phyloP scores from a whole-genome alignment of 1,284 basidiomycete genomes.

The Polyporus tsugae region DNA sequence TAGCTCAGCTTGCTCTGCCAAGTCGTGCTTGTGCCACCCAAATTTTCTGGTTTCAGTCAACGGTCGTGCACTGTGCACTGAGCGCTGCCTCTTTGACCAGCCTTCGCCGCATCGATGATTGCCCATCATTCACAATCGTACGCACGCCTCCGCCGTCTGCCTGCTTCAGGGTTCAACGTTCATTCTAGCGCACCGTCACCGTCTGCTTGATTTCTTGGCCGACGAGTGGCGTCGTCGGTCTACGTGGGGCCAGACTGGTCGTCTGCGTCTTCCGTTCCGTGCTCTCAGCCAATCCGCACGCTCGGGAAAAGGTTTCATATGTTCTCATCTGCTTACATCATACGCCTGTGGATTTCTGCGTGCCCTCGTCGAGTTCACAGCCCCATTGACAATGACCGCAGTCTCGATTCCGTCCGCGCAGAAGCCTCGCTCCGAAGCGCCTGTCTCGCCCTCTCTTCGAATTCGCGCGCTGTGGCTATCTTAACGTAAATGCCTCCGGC shows the following conservation, averaged over 20 bases:
- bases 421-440: slow-evolving; percentile 11
- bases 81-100: background rate
- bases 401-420: background rate
- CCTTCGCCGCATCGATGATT: background rate
- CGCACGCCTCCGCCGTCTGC: slow-evolving; percentile 3
- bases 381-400: background rate
- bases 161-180: background rate
- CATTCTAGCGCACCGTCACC: background rate
- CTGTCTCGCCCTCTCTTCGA: background rate
- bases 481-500: background rate
- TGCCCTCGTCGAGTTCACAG: background rate
- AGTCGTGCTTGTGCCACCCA: slow-evolving; percentile 5
- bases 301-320: background rate
- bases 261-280: background rate
- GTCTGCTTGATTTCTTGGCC: background rate
- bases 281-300: slow-evolving; percentile 6
- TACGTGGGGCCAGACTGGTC: slow-evolving; percentile 5
- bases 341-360: background rate
- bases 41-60: slow-evolving; percentile 10
- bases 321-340: slow-evolving; percentile 8
- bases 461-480: background rate
- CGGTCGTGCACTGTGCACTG: background rate
- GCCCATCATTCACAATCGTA: background rate
- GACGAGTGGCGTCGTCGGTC: slow-evolving; percentile 5
- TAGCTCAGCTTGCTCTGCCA: background rate